A percentile compares a stretch with the other conserved stretches of the same genome.
phyloP scores from a whole-genome alignment of 176 grass and related monocot genomes.

The Oryza brachyantha region DNA sequence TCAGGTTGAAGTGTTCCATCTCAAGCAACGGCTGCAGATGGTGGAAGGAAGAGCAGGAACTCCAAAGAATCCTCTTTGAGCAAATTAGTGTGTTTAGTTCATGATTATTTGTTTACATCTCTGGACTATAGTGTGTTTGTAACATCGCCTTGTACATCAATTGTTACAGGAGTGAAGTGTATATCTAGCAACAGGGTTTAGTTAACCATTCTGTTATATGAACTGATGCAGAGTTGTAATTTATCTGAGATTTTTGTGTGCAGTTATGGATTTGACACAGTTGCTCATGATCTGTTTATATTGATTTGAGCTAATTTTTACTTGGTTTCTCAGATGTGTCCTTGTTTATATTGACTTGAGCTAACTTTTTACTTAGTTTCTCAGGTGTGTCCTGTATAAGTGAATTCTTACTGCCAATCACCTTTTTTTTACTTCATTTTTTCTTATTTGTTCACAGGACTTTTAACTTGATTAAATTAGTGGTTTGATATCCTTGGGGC shows the following conservation, averaged over 20 bases:
- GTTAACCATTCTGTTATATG: not conserved
- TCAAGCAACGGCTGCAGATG: slow-evolving; percentile 76
- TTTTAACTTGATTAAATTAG: not conserved
- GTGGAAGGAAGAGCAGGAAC: slow-evolving; percentile 57
- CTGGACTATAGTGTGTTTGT: not conserved
- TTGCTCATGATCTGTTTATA: not conserved
- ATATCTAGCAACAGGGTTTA: slow-evolving; percentile 20
- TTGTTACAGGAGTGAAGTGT: not conserved
- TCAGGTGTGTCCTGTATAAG: not conserved
- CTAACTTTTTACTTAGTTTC: not conserved
- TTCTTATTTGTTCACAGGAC: not conserved
- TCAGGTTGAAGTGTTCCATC: slow-evolving; percentile 85
- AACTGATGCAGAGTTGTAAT: not conserved
- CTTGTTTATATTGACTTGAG: not conserved
- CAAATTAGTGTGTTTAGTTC: not conserved
- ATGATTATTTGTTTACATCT: not conserved
- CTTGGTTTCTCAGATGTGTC: not conserved
- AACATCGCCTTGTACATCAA: slow-evolving; percentile 20
- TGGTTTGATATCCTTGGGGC: not conserved
- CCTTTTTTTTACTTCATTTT: not conserved
- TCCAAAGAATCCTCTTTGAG: slow-evolving; percentile 59
- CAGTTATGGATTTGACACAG: not conserved
- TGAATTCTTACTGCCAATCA: too few relatives aligned
- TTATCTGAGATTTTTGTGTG: not conserved
- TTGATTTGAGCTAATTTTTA: not conserved